These are phyloP conservation scores for Kwoniella dendrophila DNA, from an alignment of 768 basidiomycete genomes.

Conservation along the genomic window DNA sequence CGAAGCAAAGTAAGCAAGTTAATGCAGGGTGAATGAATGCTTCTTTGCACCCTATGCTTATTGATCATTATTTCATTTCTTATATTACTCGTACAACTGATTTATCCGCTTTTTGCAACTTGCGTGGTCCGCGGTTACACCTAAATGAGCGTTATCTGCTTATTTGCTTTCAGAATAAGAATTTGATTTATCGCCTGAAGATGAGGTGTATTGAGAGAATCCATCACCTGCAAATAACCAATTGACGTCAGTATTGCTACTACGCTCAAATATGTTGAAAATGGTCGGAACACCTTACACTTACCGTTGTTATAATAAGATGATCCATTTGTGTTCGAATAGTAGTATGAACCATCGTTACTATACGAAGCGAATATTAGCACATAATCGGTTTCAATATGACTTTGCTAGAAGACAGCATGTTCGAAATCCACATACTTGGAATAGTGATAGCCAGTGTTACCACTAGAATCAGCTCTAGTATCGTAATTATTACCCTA, in stretches of 20 bases:
- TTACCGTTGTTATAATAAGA: constrained; percentile 9
- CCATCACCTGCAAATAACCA: background rate
- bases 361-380: background rate
- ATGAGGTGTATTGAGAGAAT: constrained; percentile 7
- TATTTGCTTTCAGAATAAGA: background rate
- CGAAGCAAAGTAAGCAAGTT: no score
- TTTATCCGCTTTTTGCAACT: background rate
- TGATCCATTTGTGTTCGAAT: constrained; percentile 14
- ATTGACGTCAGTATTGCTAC: background rate
- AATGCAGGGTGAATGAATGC: no score
- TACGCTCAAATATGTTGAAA: background rate
- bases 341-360: constrained; percentile 11
- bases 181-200: background rate
- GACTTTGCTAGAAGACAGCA: background rate
- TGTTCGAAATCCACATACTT: background rate
- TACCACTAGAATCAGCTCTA: constrained; percentile 1
- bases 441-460: constrained; percentile 8
- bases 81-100: no score
- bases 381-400: background rate
- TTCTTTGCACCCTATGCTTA: no score
- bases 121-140: background rate
- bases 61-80: no score
- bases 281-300: background rate
- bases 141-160: background rate
- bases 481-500: constrained; percentile 14